phyloP scores from a whole-genome alignment of 352 stramenopile species.

The Phytophthora megakarya region DNA sequence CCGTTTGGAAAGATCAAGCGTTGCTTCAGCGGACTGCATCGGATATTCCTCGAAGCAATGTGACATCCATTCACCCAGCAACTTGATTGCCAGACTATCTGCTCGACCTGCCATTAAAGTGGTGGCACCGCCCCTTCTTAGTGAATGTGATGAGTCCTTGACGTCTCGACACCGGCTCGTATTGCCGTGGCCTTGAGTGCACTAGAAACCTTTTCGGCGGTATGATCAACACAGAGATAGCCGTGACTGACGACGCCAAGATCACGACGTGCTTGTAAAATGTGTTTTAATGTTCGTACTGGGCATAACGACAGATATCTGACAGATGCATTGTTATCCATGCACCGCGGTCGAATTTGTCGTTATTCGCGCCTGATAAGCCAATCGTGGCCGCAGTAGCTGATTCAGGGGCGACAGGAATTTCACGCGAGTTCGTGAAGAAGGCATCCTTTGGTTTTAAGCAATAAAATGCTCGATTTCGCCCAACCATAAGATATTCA shows the following conservation, averaged over 20 bases:
- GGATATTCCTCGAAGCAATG: neutral
- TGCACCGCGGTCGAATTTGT: slow-evolving; percentile 26
- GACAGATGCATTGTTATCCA: slow-evolving; percentile 24
- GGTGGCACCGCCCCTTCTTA: neutral
- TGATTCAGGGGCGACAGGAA: too few species aligned
- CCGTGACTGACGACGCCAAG: neutral
- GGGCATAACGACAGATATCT: slow-evolving; percentile 14
- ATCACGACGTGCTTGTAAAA: neutral
- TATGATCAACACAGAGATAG: neutral
- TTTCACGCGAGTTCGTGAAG: too few species aligned
- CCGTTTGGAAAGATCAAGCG: neutral
- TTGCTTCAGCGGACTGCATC: neutral
- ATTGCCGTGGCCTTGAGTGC: neutral
- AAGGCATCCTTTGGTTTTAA: too few species aligned
- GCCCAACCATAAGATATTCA: neutral
- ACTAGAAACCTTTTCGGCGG: neutral
- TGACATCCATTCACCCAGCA: neutral
- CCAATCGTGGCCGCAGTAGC: slow-evolving; percentile 6
- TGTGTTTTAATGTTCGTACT: slow-evolving; percentile 1
- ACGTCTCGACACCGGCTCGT: neutral
- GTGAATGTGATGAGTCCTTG: neutral
- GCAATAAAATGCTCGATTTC: too few species aligned
- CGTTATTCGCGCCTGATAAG: slow-evolving; percentile 29
- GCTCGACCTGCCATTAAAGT: neutral
- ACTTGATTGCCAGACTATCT: neutral